phyloP scores from a whole-genome alignment of 2,329 filamentous ascomycete species.

The Beauveria varroae region DNA sequence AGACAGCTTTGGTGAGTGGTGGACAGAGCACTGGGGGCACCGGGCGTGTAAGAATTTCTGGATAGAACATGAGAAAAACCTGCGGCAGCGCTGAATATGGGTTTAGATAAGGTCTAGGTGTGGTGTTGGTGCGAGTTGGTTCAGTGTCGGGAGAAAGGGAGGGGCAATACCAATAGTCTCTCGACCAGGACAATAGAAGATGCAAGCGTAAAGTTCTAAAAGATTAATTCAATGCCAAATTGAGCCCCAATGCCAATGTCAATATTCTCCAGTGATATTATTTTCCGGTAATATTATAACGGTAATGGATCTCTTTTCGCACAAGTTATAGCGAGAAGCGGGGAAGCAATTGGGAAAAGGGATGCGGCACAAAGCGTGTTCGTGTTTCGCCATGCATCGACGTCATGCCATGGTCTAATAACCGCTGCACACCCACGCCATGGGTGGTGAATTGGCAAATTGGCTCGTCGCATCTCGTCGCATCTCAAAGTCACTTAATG shows the following conservation, averaged over 20 bases:
- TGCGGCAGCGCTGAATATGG: constrained; percentile 54
- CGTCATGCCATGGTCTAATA: neutral
- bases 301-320: too few relatives aligned
- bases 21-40: constrained; percentile 84
- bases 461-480: neutral
- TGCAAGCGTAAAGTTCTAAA: too few relatives aligned
- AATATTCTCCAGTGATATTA: too few relatives aligned
- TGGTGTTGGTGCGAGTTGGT: neutral
- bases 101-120: neutral
- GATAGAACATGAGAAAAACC: constrained; percentile 62
- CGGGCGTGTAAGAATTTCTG: constrained; percentile 77
- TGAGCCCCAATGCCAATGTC: too few relatives aligned
- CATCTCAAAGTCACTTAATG: neutral
- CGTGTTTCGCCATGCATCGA: neutral
- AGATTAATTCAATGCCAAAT: too few relatives aligned
- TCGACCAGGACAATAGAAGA: too few relatives aligned
- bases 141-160: neutral
- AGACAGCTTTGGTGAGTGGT: constrained; percentile 96
- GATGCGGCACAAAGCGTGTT: neutral
- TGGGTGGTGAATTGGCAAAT: neutral
- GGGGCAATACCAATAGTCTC: too few relatives aligned
- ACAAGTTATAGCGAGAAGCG: neutral
- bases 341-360: neutral
- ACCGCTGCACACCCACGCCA: neutral
- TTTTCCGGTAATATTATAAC: too few relatives aligned